These are phyloP conservation scores for Berberis thunbergii DNA, from an alignment of 164 flowering plant genomes.

Conservation along the genomic window DNA sequence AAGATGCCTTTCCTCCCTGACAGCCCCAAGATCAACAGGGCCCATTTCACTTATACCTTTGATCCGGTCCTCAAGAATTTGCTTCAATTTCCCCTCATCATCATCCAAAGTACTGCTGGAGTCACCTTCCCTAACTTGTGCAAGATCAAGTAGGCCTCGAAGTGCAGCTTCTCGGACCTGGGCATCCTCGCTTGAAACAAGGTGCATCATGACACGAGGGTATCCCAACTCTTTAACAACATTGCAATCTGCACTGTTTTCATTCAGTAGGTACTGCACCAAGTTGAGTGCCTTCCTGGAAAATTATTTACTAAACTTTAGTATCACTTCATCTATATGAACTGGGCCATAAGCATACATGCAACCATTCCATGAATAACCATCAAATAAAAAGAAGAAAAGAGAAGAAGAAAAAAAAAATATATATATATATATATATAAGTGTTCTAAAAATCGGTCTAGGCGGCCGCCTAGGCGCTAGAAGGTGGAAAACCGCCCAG, in stretches of 20 bases:
- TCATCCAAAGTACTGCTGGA: conserved; percentile 17
- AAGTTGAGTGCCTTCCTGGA: conserved; percentile 91
- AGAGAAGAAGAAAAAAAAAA: no score
- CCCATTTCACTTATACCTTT: conserved; percentile 60
- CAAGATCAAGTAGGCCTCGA: conserved; percentile 65
- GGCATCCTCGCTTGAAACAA: conserved; percentile 69
- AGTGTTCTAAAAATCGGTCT: no score
- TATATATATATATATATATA: no score
- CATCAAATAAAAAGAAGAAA: no score
- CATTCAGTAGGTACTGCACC: conserved; percentile 72
- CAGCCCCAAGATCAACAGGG: conserved; percentile 74
- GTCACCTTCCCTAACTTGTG: conserved; percentile 27
- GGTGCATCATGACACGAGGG: conserved; percentile 75
- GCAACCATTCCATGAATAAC: no score
- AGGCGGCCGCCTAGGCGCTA: no score
- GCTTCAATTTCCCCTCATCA: conserved; percentile 56
- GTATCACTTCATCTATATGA: not conserved
- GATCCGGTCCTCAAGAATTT: conserved; percentile 63
- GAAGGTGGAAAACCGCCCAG: no score
- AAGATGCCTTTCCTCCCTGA: conserved; percentile 80
- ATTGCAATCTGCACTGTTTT: conserved; percentile 55
- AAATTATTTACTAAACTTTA: not conserved
- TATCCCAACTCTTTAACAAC: conserved; percentile 64
- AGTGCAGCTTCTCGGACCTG: conserved; percentile 91
- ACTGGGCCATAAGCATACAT: not conserved